These are phyloP conservation scores for Excoecaria agallocha DNA, from an alignment of 345 rosid genomes.

Conservation along the genomic window DNA sequence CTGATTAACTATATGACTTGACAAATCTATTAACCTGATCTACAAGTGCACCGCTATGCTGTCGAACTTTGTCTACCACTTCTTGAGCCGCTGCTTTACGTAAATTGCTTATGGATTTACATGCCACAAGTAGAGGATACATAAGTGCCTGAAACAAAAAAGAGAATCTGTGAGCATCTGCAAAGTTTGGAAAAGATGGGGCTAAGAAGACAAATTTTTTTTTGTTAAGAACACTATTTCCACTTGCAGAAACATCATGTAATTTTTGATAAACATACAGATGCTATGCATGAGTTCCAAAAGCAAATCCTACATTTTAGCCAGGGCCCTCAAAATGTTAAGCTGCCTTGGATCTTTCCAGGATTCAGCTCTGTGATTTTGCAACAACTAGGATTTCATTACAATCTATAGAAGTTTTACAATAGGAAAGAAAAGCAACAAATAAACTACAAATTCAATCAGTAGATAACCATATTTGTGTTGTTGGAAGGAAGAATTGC, in stretches of 20 bases:
- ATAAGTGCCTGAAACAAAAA: slow-evolving; percentile 74
- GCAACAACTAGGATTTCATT: background rate
- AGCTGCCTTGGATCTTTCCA: background rate
- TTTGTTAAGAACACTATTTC: background rate
- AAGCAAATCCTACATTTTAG: background rate
- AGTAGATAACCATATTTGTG: background rate
- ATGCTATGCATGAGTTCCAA: background rate
- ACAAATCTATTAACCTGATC: slow-evolving; percentile 64
- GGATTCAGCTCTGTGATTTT: background rate
- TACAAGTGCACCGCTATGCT: slow-evolving; percentile 89
- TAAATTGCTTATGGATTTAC: slow-evolving; percentile 93
- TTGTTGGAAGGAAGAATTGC: background rate
- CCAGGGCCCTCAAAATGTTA: background rate
- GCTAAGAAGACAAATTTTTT: background rate
- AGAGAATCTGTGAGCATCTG: slow-evolving; percentile 12
- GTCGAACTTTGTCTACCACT: slow-evolving; percentile 96
- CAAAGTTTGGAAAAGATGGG: background rate
- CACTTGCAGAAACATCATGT: background rate
- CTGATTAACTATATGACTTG: background rate
- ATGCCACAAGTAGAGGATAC: slow-evolving; percentile 99
- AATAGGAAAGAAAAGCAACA: background rate
- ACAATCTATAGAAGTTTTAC: background rate
- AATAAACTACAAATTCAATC: background rate
- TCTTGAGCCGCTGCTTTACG: slow-evolving; percentile 95
- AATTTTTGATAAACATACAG: background rate